Base-by-base conservation (phyloP, 257 asterid genomes). In the Jaltomata sinuosa region DNA sequence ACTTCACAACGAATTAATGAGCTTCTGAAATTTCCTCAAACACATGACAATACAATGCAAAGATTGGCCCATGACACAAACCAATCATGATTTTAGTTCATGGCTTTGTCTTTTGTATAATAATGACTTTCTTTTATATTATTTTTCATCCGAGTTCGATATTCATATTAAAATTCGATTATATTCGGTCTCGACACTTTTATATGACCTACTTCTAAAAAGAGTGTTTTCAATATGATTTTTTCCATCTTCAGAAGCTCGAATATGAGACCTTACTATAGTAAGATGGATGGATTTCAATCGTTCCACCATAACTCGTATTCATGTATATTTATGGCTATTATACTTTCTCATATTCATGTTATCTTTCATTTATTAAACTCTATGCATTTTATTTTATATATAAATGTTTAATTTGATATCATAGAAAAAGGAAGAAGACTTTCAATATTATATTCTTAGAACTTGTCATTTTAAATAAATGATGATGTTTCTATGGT, bases 201-300 rank as follows among this genome's bases (percentile, higher is more conserved):
- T 2, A 14, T 3, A 62, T 5, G 8, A 0, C 27, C 16, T 62
- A 27, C 6, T 62, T 62, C 27, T 0, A 1, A 12, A 11, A 14
- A 3, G 0, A 18, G 0, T 8, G 14, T 2, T 27, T 34, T 0
- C 0, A 6, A 27, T 34, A 27, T 49, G 19, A 2, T 6, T 15
- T 64, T 62, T 62, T 65, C 6, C 6, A 65, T 65, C 16, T 16
- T 1, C 10, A 15, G 0, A 18, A 3, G 12, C 6, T 61, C 1
- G 6, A 61, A 11, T 3, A 1, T 1, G 0, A 6, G 3, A 27
- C 6, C 11, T 27, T 5, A 62, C 18, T 62, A n/a, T n/a, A n/a
- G n/a, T n/a, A n/a, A n/a, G n/a, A n/a, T 9, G 25, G 8, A 53
- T 25, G 2, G 2, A 53, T 7, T 18, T 8, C 25, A 19, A 8